phyloP scores from a whole-genome alignment of 306 rosid genomes.

The Lathyrus sativus region DNA sequence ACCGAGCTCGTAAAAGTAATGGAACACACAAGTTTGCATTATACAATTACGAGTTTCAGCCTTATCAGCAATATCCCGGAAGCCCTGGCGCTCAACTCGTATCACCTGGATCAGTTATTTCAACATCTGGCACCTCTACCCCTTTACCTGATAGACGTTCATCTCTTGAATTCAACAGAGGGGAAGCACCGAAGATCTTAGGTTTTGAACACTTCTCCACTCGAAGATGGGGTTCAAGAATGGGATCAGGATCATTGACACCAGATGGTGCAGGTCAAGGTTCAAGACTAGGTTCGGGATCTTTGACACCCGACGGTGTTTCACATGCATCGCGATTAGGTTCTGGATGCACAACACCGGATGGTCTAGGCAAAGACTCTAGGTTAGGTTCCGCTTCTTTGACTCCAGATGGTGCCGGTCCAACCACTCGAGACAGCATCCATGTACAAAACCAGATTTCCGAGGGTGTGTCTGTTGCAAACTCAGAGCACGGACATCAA shows the following conservation, averaged over 20 bases:
- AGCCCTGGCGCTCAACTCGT: constrained; percentile 87
- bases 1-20: constrained; percentile 58
- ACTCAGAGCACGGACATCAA: constrained; percentile 58
- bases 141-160: constrained; percentile 85
- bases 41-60: constrained; percentile 75
- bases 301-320: constrained; percentile 82
- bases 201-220: constrained; percentile 76
- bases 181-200: constrained; percentile 74
- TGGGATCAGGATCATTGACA: constrained; percentile 89
- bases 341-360: constrained; percentile 89
- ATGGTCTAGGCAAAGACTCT: constrained; percentile 74
- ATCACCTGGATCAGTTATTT: constrained; percentile 92
- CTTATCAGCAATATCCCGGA: constrained; percentile 87
- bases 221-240: constrained; percentile 80
- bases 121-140: constrained; percentile 90
- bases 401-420: constrained; percentile 66
- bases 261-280: constrained; percentile 81
- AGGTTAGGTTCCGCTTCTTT: constrained; percentile 62
- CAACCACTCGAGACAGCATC: constrained; percentile 46
- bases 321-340: constrained; percentile 72
- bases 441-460: constrained; percentile 52
- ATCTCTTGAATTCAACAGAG: constrained; percentile 66
- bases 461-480: constrained; percentile 57
- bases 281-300: constrained; percentile 81
- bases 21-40: constrained; percentile 73